Evolutionary conservation across 1,139 yeast species (phyloP).

Genomic region (Arxiozyma bovina): DNA sequence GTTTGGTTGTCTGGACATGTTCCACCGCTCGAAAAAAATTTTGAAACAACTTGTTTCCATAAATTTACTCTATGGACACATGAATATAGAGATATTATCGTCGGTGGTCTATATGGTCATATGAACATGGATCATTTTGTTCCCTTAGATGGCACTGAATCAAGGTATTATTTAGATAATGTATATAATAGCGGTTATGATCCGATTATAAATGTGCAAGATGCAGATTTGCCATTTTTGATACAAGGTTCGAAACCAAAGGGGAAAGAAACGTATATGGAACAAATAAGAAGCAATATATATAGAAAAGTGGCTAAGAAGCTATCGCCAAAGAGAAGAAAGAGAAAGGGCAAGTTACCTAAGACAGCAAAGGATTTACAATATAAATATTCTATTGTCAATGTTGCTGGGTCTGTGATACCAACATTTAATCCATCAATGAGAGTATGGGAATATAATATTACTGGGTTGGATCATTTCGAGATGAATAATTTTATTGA

Average conservation of each 20-base stretch:
- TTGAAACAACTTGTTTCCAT: constrained; percentile 60
- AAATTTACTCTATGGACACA: constrained; percentile 70
- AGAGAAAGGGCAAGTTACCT: constrained; percentile 20
- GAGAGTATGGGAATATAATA: constrained; percentile 79
- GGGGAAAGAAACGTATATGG: constrained; percentile 56
- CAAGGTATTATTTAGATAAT: constrained; percentile 37
- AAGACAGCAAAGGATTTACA: constrained; percentile 35
- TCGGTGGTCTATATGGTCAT: constrained; percentile 80
- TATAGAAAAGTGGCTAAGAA: constrained; percentile 35
- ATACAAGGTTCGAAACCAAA: constrained; percentile 54
- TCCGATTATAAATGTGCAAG: constrained; percentile 10
- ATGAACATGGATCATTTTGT: constrained; percentile 84
- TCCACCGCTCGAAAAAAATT: constrained; percentile 74
- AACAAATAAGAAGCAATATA: constrained; percentile 41
- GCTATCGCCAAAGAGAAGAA: constrained; percentile 9
- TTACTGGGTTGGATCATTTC: constrained; percentile 40
- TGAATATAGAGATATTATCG: constrained; percentile 71
- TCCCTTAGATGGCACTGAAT: constrained; percentile 62
- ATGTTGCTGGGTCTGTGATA: constrained; percentile 65
- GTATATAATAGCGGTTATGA: constrained; percentile 19
- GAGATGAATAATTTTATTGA: constrained; percentile 7
- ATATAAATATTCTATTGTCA: constrained; percentile 61
- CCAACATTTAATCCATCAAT: constrained; percentile 82
- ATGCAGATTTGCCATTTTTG: constrained; percentile 26
- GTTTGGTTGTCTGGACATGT: constrained; percentile 87